Base-by-base conservation (phyloP, 1,139 yeast species). In the Blastobotrys arbuscula region DNA sequence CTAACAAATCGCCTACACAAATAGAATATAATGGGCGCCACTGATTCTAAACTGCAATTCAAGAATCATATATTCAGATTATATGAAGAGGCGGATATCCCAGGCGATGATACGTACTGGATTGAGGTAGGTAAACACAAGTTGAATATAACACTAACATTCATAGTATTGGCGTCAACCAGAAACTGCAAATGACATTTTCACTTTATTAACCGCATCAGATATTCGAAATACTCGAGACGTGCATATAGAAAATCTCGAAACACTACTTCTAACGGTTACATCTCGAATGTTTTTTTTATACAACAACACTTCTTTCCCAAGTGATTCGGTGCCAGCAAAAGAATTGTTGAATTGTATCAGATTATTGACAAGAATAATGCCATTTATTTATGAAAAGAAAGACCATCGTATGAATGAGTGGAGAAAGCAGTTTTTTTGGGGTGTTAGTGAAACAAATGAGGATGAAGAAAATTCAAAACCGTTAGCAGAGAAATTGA, bases 381-480 rank as follows among this genome's bases (percentile, higher is more conserved):
- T 86, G 16, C 97, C 97, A 0, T 76, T 79, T 50, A 60, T 84
- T 12, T 85, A 77, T 59, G 96, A 71, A 50, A 55, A 47, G 26
- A 52, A 36, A 37, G 50, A 47, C 41, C 67, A 68, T 1, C 70
- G 68, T 18, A 67, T 73, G 49, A 56, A 55, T 2, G 57, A 56
- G 5, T 66, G 70, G 54, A 71, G 70, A 49, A 59, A 64, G 35
- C 59, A 64, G 26, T 55, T 76, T 9, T 76, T 77, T 53, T 78
- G 83, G 84, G 67, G 71, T 20, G 28, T 16, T 13, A 6, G 30
- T 3, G 37, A 20, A 5, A 28, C 37, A 9, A 18, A 6, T 16
- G 20, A 18, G 2, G 49, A 45, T 2, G 52, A 45, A 6, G 47
- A 49, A 19, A 42, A 45, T 18, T 21, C 47, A 10, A 21, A 48